These are phyloP conservation scores for Fusarium pseudonygamai DNA, from an alignment of 2,329 filamentous ascomycete species.

Conservation along the genomic window DNA sequence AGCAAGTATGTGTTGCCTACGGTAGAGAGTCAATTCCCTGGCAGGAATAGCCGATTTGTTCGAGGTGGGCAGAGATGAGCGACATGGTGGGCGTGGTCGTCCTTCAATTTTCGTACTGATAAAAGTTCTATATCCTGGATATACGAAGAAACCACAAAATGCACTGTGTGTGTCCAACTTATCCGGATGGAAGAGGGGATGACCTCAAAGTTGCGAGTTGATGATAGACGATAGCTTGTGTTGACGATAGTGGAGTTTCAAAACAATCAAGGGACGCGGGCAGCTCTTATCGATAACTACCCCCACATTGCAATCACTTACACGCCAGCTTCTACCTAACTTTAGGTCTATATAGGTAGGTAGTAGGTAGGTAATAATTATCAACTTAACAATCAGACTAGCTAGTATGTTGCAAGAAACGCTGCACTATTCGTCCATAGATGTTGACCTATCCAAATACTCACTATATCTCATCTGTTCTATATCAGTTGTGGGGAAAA, in stretches of 20 bases:
- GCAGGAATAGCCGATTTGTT: constrained; percentile 81
- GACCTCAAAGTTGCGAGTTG: not conserved
- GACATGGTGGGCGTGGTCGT: constrained; percentile 62
- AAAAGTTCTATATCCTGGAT: not conserved
- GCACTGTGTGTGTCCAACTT: not conserved
- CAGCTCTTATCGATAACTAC: constrained; percentile 33
- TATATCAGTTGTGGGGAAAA: not conserved
- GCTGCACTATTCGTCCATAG: not conserved
- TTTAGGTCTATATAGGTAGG: no score
- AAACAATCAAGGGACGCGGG: constrained; percentile 24
- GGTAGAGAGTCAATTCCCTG: constrained; percentile 79
- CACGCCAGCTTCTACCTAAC: not conserved
- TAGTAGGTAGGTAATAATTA: not conserved
- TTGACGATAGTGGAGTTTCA: constrained; percentile 31
- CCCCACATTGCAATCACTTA: constrained; percentile 7
- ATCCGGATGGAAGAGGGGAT: not conserved
- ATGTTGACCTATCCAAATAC: not conserved
- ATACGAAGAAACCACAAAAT: not conserved
- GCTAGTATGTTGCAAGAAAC: not conserved
- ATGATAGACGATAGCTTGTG: not conserved
- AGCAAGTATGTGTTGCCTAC: constrained; percentile 56
- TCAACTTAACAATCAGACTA: not conserved
- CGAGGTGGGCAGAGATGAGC: constrained; percentile 74
- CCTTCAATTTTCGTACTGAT: not conserved
- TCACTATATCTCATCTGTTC: no score